These are phyloP conservation scores for Mesembryanthemum crystallinum DNA, from an alignment of 148 eudicot species.

Conservation along the genomic window DNA sequence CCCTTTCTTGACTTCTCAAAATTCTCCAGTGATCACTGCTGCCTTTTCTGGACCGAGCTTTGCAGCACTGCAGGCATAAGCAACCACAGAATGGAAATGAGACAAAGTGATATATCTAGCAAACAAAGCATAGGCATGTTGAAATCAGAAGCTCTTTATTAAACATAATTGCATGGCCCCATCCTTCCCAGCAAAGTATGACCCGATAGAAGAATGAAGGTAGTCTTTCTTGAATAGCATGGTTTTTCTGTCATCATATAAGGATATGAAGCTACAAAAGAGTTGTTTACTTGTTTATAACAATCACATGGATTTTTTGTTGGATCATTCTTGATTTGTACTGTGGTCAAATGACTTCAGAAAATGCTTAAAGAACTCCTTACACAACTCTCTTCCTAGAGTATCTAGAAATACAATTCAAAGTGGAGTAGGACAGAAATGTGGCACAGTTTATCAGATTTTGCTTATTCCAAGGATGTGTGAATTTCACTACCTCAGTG, in stretches of 20 bases:
- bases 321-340: no score
- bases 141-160: background rate
- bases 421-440: background rate
- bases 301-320: background rate
- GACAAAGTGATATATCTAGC: background rate
- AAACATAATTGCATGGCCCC: background rate
- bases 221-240: no score
- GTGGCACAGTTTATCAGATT: background rate
- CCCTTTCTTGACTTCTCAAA: conserved; percentile 57
- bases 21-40: conserved; percentile 42
- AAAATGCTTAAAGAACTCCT: background rate
- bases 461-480: background rate
- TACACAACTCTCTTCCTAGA: background rate
- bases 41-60: conserved; percentile 41
- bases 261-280: background rate
- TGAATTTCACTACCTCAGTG: no score
- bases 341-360: background rate
- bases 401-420: background rate
- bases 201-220: background rate
- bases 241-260: background rate
- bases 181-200: background rate
- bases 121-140: background rate
- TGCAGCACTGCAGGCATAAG: conserved; percentile 37
- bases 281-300: background rate
- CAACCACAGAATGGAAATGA: background rate